These are phyloP conservation scores for Mucor velutinosus DNA, from an alignment of 371 early-diverging fungal genomes.

Conservation along the genomic window DNA sequence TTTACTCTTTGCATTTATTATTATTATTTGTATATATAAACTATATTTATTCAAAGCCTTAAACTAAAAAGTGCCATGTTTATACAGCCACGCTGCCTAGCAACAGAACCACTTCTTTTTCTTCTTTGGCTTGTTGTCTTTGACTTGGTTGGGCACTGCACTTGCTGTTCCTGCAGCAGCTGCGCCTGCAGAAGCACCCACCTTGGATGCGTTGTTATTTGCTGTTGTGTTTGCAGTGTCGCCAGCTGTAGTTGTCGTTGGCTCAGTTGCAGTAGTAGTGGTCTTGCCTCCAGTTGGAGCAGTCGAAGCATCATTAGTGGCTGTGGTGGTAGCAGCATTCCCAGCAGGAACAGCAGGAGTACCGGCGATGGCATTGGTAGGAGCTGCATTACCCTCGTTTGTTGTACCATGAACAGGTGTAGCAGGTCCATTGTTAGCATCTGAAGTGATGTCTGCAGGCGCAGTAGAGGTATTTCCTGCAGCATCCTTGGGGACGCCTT, in stretches of 20 bases:
- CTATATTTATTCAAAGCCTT: background rate
- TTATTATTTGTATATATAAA: background rate
- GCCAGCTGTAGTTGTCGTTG: background rate
- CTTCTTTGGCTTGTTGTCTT: constrained; percentile 15
- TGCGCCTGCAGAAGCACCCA: background rate
- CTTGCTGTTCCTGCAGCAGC: background rate
- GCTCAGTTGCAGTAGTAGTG: background rate
- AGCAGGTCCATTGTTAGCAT: background rate
- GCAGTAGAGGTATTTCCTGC: background rate
- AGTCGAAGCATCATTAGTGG: background rate
- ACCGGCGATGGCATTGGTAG: background rate
- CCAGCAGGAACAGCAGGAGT: background rate
- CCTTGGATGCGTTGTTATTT: background rate
- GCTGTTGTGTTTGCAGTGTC: background rate
- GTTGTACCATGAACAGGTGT: background rate
- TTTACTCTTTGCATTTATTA: background rate
- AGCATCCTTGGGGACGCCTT: background rate
- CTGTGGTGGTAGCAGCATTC: background rate
- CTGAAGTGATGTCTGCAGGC: background rate
- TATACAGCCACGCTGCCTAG: background rate
- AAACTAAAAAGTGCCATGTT: background rate
- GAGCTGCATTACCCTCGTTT: background rate
- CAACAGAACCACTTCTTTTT: constrained; percentile 20
- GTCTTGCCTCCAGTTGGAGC: background rate
- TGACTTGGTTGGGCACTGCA: background rate